Base-by-base conservation (phyloP, 768 basidiomycete species). In the Phlebiopsis gigantea region DNA sequence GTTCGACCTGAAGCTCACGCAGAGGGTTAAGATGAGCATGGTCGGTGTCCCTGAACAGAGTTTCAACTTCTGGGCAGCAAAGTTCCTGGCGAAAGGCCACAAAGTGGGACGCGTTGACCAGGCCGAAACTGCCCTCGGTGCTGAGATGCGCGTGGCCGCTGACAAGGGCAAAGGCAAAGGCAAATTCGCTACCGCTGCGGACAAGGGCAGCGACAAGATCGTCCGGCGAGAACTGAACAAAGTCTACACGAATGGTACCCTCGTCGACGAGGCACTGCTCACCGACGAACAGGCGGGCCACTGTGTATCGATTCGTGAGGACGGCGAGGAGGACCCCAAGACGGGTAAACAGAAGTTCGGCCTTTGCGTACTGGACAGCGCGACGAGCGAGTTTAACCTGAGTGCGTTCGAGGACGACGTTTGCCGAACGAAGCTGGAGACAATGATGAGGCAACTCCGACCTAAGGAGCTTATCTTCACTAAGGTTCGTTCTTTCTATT, bases 11-110 rank as follows among this genome's bases (percentile, higher is more conserved):
- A 98, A 99, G 66, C 77, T 93, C 31, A 93, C 90, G 0, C 79
- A 87, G 55, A 77, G 97, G 59, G 97, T 98, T 46, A 98, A 98
- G 72, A 99, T 99, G 97, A 93, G 87, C 59, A 99, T 99, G 96
- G 96, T 96, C 52, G 97, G 97, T 34, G 95, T 98, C 5, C 97
- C 97, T 0, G 97, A 98, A 67, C 84, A 81, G 72, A 85, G 86
- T 1, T 95, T 99, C 72, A 93, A 95, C 65, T 88, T 89, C 65
- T 95, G 90, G 91, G 89, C 89, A 17, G 88, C 90, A 2, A 93
- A 92, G 75, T 93, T 93, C 63, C 80, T 93, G 25, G 90, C 83
- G 3, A 88, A 90, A 77, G 86, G 86, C 82, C 89, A 94, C 73
- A 95, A 95, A 71, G 92, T 99, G 52, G 97, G 97, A 6, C 86